Base-by-base conservation (phyloP, 441 rosid genomes). In the Croton setiger region DNA sequence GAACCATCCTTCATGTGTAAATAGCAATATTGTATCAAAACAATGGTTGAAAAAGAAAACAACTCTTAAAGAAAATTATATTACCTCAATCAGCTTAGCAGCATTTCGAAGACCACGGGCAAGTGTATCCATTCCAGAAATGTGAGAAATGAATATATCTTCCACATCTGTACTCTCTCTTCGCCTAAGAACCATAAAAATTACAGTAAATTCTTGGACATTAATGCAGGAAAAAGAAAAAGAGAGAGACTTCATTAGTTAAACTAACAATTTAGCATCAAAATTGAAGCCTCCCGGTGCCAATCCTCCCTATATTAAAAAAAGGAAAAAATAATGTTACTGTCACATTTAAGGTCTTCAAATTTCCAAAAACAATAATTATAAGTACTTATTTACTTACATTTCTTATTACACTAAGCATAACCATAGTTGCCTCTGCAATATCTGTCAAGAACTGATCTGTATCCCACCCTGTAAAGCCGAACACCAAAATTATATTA, bases 381-480 rank as follows among this genome's bases (percentile, higher is more conserved):
- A n/a, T n/a, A n/a, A n/a, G n/a, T n/a, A 71, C 18, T 14, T 73
- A 0, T 53, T 67, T 45, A 53, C 92, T 35, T 80, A 95, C 98
- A 78, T 95, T 95, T 85, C 66, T 87, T 41, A 95, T 87, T 68
- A 95, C 98, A 66, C 95, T 95, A 48, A 82, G 82, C 98, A 95
- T 92, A 76, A 95, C 85, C 85, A 88, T 62, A 65, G 99, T 92
- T 48, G 98, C 97, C 86, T 95, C 99, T 44, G 85, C 81, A 76
- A 86, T 64, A 79, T 95, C 98, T 18, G 88, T 89, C 74, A 92
- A 79, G 80, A 92, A 92, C 83, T 95, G 96, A 85, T 95, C 98
- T 12, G 98, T 95, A 76, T 95, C 98, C 99, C 99, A 92, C 65
- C 99, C 99, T 95, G 84, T n/a, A n/a, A n/a, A n/a, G n/a, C n/a